Base-by-base conservation (phyloP, 768 basidiomycete species). In the Hemileccinum rubropunctum region DNA sequence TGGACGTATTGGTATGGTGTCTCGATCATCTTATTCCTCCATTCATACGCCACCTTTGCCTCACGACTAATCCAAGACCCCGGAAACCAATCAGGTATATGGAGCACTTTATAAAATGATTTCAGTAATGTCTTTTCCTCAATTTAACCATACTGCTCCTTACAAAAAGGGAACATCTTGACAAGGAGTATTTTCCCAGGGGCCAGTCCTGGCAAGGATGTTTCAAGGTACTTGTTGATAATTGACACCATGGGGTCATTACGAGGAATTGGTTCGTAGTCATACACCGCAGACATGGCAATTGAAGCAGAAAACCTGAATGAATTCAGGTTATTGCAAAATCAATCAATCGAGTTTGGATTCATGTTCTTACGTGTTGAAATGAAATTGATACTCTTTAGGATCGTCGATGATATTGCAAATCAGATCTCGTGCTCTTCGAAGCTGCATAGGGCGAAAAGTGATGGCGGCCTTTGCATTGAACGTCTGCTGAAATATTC, bases 51-150 rank as follows among this genome's bases (percentile, higher is more conserved):
- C 4, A 13, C 11, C n/a, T 13, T 40, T 14, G 52, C 37, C 9
- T 45, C 36, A 12, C 35, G 42, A 38, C 48, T 53, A 32, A 53
- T 12, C 37, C 37, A 48, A 4, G 49, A 43, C 3, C 52, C 47
- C 6, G 62, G 56, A 6, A 61, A 36, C 57, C 57, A 62, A 11
- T 51, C 39, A 0, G 63, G 61, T 26, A 61, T n/a, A 40, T 58
- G 32, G 15, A 55, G 51, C 23, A 66, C 64, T 65, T 30, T 27
- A 20, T 1, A 40, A 42, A 18, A 18, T 15, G 13, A 38, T 23
- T 23, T 30, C 28, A 38, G 18, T 14, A 3, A 14, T 10, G 17
- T 27, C 21, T 6, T 15, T 27, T 26, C 30, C 23, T 27, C 0
- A 5, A 34, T 5, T 4, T 5, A n/a, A 15, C 12, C 6, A 18